These are phyloP conservation scores for Amniculicola lignicola DNA, from an alignment of 495 filamentous ascomycete species.

Conservation along the genomic window DNA sequence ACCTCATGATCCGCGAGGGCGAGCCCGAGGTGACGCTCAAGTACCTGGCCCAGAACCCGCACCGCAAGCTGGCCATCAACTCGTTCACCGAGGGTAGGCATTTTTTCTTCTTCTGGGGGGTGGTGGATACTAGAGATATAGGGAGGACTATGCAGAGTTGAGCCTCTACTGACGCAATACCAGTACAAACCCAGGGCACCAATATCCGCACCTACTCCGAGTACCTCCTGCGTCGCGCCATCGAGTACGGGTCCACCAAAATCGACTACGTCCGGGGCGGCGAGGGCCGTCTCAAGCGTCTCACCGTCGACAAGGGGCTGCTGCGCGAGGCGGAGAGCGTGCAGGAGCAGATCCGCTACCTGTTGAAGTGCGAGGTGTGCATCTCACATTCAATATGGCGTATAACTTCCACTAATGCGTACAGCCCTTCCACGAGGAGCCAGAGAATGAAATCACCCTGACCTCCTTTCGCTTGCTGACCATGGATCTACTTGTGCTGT, in stretches of 20 bases:
- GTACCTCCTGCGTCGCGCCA: slow-evolving; percentile 79
- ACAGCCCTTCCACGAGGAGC: slow-evolving; percentile 79
- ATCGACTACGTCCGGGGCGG: slow-evolving; percentile 86
- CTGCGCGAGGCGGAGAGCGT: slow-evolving; percentile 89
- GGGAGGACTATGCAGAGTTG: background rate
- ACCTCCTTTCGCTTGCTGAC: slow-evolving; percentile 93
- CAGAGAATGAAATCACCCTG: slow-evolving; percentile 95
- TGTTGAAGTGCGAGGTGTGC: slow-evolving; percentile 87
- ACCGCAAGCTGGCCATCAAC: slow-evolving; percentile 74
- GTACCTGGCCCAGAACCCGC: slow-evolving; percentile 79
- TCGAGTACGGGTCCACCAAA: slow-evolving; percentile 76
- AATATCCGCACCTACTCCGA: slow-evolving; percentile 91
- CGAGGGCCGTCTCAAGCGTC: slow-evolving; percentile 75
- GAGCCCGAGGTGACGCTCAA: slow-evolving; percentile 82
- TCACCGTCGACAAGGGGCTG: slow-evolving; percentile 89
- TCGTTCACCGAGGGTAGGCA: slow-evolving; percentile 84
- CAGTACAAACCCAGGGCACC: slow-evolving; percentile 90
- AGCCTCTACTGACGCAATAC: too few species aligned
- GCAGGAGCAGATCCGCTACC: slow-evolving; percentile 78
- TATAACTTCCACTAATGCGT: slow-evolving; percentile 38
- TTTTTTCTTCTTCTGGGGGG: background rate
- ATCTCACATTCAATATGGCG: too few species aligned
- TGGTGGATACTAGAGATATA: background rate
- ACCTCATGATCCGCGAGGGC: slow-evolving; percentile 96
- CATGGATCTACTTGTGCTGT: slow-evolving; percentile 83